Evolutionary conservation across 225 moss, liverwort and hornwort genomes (phyloP), one percentile per base, ranked within the genome.

Genomic region (Ulota crispa): DNA sequence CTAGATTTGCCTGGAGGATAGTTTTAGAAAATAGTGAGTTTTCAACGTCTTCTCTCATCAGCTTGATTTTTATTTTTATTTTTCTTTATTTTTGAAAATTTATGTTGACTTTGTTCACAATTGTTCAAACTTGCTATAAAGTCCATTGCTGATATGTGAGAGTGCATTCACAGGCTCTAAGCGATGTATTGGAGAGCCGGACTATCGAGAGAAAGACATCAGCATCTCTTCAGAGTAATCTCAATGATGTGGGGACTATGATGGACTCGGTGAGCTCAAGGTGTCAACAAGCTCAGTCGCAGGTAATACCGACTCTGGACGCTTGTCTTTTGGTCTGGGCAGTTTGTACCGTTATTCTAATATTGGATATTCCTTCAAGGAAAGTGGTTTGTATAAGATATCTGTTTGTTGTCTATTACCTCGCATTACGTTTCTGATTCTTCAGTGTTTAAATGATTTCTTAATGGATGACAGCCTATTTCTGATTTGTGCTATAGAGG

Each of bases 221-320:
- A 21, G 73, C 15, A 63, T 43, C 70, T 76, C 78, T 87, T 34
- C 53, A 81, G 62, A 43, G 63, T 36, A 81, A 81, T 62, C 70
- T 87, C 50, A 60, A 55, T 11, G 89, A 85, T 72, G 89, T 87
- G n/a, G 81, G 78, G 55, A 71, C 47, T 69, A 31, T 90, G 75
- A 39, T 90, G 68, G 26, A 24, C 47, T 71, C 66, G 5, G 66
- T 90, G 80, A 78, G 85, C 83, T 73, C 70, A 43, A 72, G 28
- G 19, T 85, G 83, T 73, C 81, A 85, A 42, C 74, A 77, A n/a
- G 75, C 73, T n/a, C 32, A 81, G 28, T 78, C 80, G 4, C 87
- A 80, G 78, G 89, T 87, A 80, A 11, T 18, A 21, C 14, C 28
- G 32, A 9, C 32, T 65, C n/a, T 36, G 19, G 50, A 36, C 7